Evolutionary conservation across 257 asterid species (phyloP).

Genomic region (Jacaranda mimosifolia): DNA sequence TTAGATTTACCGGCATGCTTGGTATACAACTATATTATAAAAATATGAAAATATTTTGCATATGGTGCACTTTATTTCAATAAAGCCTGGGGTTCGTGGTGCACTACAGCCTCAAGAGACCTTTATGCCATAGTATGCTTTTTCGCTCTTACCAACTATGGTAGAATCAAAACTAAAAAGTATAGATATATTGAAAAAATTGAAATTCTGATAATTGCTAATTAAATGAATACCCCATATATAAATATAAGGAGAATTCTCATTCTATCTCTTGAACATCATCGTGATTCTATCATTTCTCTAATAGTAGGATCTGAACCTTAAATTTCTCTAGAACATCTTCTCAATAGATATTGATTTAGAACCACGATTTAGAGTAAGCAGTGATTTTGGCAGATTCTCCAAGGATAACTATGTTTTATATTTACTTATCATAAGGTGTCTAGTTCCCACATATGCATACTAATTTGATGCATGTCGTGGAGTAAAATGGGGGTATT

Average conservation of each 20-base stretch:
- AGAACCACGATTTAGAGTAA: neutral
- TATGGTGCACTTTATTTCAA: no score
- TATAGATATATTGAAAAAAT: neutral
- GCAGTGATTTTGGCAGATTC: slow-evolving; percentile 10
- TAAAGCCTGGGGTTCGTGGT: no score
- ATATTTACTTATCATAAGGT: neutral
- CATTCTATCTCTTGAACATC: slow-evolving; percentile 13
- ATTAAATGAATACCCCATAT: no score
- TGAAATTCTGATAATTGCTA: neutral
- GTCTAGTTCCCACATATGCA: neutral
- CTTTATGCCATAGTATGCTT: no score
- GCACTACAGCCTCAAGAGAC: no score
- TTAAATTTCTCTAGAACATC: neutral
- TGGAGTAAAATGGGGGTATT: neutral
- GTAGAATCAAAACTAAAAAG: slow-evolving; percentile 1
- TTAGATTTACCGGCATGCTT: no score
- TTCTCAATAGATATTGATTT: slow-evolving; percentile 3
- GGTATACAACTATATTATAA: no score
- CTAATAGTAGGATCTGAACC: neutral
- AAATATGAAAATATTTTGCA: no score
- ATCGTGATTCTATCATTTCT: neutral
- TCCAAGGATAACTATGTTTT: slow-evolving; percentile 8
- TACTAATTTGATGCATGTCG: neutral
- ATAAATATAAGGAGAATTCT: neutral
- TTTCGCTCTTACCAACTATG: neutral